These are phyloP conservation scores for Termitomyces sp. DNA, from an alignment of 768 basidiomycete genomes.

Conservation along the genomic window DNA sequence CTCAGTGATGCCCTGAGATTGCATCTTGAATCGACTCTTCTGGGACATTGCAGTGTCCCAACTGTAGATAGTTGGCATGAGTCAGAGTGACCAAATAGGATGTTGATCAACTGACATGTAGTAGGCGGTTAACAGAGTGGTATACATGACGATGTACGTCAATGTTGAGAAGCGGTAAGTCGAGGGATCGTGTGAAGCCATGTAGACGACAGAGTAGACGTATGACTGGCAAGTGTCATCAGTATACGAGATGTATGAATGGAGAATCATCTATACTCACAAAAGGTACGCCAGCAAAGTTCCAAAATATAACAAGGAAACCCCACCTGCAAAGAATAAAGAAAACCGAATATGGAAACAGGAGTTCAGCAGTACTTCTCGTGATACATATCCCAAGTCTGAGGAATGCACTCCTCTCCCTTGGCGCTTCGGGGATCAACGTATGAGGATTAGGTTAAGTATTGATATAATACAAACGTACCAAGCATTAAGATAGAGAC, in stretches of 20 bases:
- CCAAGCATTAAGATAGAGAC: constrained; percentile 97
- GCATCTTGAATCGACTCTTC: constrained; percentile 97
- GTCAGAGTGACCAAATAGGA: neutral
- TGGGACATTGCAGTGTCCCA: constrained; percentile 96
- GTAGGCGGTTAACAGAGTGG: constrained; percentile 77
- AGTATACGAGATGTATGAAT: neutral
- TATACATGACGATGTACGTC: constrained; percentile 66
- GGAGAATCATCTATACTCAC: constrained; percentile 32
- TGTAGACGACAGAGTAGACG: constrained; percentile 95
- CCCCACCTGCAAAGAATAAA: constrained; percentile 54
- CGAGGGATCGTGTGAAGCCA: constrained; percentile 89
- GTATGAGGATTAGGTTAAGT: constrained; percentile 1
- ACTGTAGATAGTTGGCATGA: constrained; percentile 28
- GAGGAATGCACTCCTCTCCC: constrained; percentile 91
- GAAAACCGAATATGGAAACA: neutral
- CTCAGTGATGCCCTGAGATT: constrained; percentile 79
- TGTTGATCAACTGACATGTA: constrained; percentile 54
- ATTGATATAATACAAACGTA: constrained; percentile 21
- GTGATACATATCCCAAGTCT: constrained; percentile 99
- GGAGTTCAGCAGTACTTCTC: constrained; percentile 62
- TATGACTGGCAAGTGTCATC: constrained; percentile 59
- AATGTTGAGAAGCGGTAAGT: constrained; percentile 82
- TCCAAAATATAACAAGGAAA: constrained; percentile 99
- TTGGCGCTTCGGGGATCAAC: constrained; percentile 51
- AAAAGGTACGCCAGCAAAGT: constrained; percentile 89